phyloP scores from a whole-genome alignment of 2,329 filamentous ascomycete species.

The Amphichorda felina region DNA sequence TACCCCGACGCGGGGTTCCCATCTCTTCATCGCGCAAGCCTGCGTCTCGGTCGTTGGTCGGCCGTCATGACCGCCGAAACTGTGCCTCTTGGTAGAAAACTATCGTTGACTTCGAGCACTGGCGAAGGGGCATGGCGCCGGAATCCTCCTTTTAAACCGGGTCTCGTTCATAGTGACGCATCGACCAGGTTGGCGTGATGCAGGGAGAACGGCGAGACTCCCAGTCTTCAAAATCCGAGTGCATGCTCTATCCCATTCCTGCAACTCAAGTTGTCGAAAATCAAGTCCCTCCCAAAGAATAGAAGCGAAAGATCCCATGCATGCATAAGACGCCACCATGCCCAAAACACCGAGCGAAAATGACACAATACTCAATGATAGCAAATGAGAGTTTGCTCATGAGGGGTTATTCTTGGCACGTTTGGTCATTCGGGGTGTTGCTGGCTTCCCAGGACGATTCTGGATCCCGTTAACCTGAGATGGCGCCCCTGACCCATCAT shows the following conservation, averaged over 20 bases:
- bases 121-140: too few relatives aligned
- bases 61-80: neutral
- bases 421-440: slow-evolving; percentile 45
- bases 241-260: neutral
- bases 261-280: neutral
- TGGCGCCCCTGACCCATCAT: slow-evolving; percentile 36
- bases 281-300: neutral
- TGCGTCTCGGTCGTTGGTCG: neutral
- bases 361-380: slow-evolving; percentile 14
- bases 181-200: too few relatives aligned
- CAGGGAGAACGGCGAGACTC: too few relatives aligned
- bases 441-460: slow-evolving; percentile 38
- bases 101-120: neutral
- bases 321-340: slow-evolving; percentile 22
- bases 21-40: neutral
- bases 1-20: neutral
- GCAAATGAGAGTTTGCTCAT: slow-evolving; percentile 14
- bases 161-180: too few relatives aligned
- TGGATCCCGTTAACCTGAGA: slow-evolving; percentile 43
- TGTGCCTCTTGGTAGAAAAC: neutral
- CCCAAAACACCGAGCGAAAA: slow-evolving; percentile 9
- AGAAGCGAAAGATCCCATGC: slow-evolving; percentile 7
- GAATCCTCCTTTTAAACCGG: too few relatives aligned
- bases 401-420: slow-evolving; percentile 35
- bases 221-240: too few relatives aligned